Conservation (phyloP, 148 eudicot genomes). For the Persicaria maculosa region DNA sequence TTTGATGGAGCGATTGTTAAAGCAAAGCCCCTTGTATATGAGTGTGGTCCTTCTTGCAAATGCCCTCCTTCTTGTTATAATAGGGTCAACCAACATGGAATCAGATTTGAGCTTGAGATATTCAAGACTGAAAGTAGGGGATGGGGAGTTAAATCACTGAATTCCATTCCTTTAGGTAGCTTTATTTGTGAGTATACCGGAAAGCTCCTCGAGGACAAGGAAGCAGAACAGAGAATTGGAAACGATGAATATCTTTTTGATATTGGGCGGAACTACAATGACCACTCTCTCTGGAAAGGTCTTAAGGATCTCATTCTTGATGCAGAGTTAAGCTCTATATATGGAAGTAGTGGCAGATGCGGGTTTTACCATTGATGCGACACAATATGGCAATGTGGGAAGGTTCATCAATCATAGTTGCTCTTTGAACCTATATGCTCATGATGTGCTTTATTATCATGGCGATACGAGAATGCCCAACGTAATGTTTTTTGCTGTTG, state of each 20-base stretch:
- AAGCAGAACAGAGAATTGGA: not conserved
- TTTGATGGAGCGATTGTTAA: conserved; percentile 10
- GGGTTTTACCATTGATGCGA: conserved; percentile 17
- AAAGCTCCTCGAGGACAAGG: conserved; percentile 10
- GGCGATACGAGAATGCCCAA: conserved; percentile 77
- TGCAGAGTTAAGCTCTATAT: conserved; percentile 14
- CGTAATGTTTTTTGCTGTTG: conserved; percentile 80
- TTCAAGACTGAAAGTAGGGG: conserved; percentile 20
- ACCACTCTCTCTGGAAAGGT: conserved; percentile 11
- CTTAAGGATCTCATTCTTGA: conserved; percentile 31
- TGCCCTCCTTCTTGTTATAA: conserved; percentile 15
- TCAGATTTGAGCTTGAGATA: conserved; percentile 17
- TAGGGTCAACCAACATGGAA: conserved; percentile 16
- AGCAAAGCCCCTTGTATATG: conserved; percentile 15
- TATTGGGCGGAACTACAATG: conserved; percentile 14
- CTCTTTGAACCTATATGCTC: conserved; percentile 51
- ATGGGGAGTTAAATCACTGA: conserved; percentile 35
- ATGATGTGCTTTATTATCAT: conserved; percentile 73
- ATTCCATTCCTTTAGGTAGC: conserved; percentile 28
- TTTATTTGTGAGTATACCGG: conserved; percentile 40
- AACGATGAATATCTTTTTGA: conserved; percentile 16
- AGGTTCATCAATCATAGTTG: conserved; percentile 28
- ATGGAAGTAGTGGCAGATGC: not conserved
- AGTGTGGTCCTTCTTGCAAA: conserved; percentile 21
- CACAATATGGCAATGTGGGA: conserved; percentile 19